Percentiles rank a stretch among this genome's conserved stretches.
These are phyloP conservation scores for Arthrobotrys musiformis DNA, from an alignment of 2,329 filamentous ascomycete genomes.

Conservation along the genomic window DNA sequence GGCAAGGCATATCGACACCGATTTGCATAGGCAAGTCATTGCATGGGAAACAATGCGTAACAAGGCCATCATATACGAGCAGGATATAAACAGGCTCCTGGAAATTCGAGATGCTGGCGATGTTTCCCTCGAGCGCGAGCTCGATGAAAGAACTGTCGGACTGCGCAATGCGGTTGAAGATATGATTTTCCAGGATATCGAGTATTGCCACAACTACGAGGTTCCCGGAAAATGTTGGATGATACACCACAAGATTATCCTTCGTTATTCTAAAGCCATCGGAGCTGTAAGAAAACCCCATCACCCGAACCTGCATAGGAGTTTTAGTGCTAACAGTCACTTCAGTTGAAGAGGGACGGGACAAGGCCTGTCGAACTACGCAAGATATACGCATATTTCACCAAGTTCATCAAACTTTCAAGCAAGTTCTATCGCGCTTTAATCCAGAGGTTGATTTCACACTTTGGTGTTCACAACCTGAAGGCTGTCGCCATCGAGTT, in stretches of 20 bases:
- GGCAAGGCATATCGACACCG: neutral
- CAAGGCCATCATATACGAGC: constrained; percentile 18
- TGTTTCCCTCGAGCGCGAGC: constrained; percentile 30
- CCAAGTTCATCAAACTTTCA: constrained; percentile 84
- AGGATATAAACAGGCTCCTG: constrained; percentile 30
- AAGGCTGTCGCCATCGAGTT: constrained; percentile 69
- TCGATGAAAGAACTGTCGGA: constrained; percentile 24
- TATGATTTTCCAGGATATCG: constrained; percentile 30
- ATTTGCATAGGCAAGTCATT: neutral
- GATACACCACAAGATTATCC: constrained; percentile 37
- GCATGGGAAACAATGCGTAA: constrained; percentile 26
- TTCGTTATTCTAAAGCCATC: constrained; percentile 34
- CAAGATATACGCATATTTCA: constrained; percentile 83
- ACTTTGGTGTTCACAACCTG: constrained; percentile 70
- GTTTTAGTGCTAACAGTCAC: neutral
- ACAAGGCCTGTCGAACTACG: constrained; percentile 73
- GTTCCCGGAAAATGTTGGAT: constrained; percentile 40
- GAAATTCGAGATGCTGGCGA: constrained; percentile 24
- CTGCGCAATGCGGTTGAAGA: constrained; percentile 32
- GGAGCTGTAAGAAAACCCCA: neutral
- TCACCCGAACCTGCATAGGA: neutral
- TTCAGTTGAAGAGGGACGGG: constrained; percentile 56
- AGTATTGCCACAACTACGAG: constrained; percentile 18
- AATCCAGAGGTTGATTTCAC: constrained; percentile 61
- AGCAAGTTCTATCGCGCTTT: constrained; percentile 77